phyloP scores from a whole-genome alignment of 768 basidiomycete genomes.

The Pleurotus platypus region DNA sequence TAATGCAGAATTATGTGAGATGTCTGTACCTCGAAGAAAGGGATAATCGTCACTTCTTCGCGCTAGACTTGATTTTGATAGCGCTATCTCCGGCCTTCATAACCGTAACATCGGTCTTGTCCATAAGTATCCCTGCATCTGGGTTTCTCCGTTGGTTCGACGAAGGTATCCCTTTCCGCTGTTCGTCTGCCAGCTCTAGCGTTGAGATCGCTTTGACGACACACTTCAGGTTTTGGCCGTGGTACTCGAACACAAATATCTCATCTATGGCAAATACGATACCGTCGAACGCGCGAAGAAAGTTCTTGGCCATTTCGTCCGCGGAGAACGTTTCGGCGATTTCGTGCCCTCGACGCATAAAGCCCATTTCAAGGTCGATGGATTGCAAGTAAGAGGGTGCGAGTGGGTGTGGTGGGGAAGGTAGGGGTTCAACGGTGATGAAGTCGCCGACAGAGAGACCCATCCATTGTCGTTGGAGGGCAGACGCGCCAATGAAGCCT shows the following conservation, averaged over 20 bases:
- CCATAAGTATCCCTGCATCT: conserved; percentile 75
- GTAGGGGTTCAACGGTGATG: conserved; percentile 66
- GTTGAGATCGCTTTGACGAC: conserved; percentile 55
- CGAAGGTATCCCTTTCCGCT: conserved; percentile 37
- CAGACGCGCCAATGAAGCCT: conserved; percentile 73
- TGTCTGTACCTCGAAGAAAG: background rate
- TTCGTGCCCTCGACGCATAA: conserved; percentile 50
- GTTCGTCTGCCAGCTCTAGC: conserved; percentile 61
- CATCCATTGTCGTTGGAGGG: conserved; percentile 86
- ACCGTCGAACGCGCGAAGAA: conserved; percentile 72
- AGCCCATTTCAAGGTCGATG: conserved; percentile 77
- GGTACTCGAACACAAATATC: conserved; percentile 82
- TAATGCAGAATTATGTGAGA: background rate
- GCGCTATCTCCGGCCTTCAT: conserved; percentile 76
- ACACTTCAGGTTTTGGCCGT: conserved; percentile 78
- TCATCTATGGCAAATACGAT: conserved; percentile 68
- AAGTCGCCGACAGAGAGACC: conserved; percentile 80
- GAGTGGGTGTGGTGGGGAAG: conserved; percentile 43
- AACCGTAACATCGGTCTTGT: conserved; percentile 88
- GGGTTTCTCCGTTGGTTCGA: conserved; percentile 20
- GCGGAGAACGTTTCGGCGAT: conserved; percentile 72
- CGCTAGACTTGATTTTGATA: conserved; percentile 90
- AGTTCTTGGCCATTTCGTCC: conserved; percentile 78
- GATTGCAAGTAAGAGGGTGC: conserved; percentile 68
- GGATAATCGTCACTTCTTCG: conserved; percentile 63